Percentiles rank a stretch among this genome's conserved stretches.
These are phyloP conservation scores for Neonectria punicea DNA, from an alignment of 2,329 filamentous ascomycete genomes.

Conservation along the genomic window DNA sequence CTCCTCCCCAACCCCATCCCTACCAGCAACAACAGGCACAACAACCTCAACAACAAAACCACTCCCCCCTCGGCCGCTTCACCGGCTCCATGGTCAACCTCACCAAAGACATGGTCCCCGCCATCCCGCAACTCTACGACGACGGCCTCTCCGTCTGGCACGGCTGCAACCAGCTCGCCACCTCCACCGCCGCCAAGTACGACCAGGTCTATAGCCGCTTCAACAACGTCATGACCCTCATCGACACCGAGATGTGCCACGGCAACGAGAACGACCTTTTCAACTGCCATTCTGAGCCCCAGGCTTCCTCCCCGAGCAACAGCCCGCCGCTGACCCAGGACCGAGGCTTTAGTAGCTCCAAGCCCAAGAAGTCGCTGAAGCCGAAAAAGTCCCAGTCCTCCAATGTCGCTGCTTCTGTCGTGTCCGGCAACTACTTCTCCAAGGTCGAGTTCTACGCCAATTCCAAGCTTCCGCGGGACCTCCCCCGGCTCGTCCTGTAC, in stretches of 20 bases:
- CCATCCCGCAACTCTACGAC: conserved; percentile 51
- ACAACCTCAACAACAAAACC: conserved; percentile 26
- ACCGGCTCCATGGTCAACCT: conserved; percentile 56
- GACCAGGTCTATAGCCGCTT: conserved; percentile 72
- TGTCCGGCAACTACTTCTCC: conserved; percentile 70
- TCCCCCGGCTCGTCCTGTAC: conserved; percentile 75
- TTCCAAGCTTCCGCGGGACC: conserved; percentile 73
- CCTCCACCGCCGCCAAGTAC: conserved; percentile 60
- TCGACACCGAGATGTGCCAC: conserved; percentile 69
- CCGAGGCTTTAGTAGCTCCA: conserved; percentile 17
- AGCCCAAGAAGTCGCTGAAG: conserved; percentile 27
- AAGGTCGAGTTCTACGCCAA: conserved; percentile 86
- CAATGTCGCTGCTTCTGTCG: conserved; percentile 24
- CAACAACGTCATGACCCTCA: conserved; percentile 75
- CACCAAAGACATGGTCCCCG: conserved; percentile 53
- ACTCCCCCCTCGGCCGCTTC: conserved; percentile 47
- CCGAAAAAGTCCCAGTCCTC: conserved; percentile 29
- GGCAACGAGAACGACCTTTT: conserved; percentile 67
- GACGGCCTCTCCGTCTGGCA: conserved; percentile 57
- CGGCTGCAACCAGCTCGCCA: conserved; percentile 53
- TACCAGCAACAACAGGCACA: conserved; percentile 24
- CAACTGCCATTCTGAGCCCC: conserved; percentile 46
- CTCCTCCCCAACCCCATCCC: not conserved
- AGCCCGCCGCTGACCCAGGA: conserved; percentile 12
- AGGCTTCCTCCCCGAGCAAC: not conserved